Conservation (phyloP, 345 rosid genomes). For the Eucalyptus erythrocorys region DNA sequence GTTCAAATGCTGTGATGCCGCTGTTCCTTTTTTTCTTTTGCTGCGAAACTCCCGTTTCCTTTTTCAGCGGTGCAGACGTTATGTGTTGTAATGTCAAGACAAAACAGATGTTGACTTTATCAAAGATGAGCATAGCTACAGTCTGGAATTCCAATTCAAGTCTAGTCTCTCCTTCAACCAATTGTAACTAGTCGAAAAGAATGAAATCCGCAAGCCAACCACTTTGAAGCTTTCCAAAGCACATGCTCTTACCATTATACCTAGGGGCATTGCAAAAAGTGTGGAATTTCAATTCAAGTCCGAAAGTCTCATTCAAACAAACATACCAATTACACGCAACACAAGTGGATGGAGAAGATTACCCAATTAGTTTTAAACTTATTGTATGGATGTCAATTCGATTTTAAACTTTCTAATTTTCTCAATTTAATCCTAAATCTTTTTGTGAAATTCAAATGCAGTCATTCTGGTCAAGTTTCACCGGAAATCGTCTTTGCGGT, state of each 20-base stretch:
- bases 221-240: not conserved
- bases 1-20: not conserved
- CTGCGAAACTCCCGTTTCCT: not conserved
- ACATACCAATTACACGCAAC: not conserved
- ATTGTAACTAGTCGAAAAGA: not conserved
- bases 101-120: too few species aligned
- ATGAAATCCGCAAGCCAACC: not conserved
- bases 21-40: not conserved
- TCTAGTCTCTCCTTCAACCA: not conserved
- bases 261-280: not conserved
- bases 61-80: not conserved
- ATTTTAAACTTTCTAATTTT: not conserved
- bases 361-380: not conserved
- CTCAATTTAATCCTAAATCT: not conserved
- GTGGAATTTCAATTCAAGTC: not conserved
- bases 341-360: not conserved
- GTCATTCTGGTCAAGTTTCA: too few species aligned
- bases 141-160: not conserved
- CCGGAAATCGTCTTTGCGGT: too few species aligned
- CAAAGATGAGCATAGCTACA: not conserved
- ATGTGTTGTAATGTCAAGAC: not conserved
- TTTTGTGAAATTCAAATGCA: not conserved
- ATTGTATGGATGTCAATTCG: not conserved
- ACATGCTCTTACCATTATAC: not conserved
- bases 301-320: not conserved